Conservation (phyloP, 352 stramenopile species). For the Phytopythium ostracodes region DNA sequence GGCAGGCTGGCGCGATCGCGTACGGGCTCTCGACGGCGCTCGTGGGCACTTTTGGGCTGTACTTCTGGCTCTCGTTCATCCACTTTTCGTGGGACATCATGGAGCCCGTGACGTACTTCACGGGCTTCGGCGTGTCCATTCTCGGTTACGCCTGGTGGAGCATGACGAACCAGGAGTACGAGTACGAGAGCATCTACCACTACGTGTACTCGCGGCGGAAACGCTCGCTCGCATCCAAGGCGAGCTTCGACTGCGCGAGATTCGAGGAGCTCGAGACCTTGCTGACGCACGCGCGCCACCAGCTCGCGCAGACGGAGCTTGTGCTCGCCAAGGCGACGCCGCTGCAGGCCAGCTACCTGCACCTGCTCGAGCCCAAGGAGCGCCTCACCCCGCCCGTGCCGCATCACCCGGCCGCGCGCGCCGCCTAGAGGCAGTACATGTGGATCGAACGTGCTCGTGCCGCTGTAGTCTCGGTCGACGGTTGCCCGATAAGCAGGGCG, state of each 20-base stretch:
- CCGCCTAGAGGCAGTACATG: neutral
- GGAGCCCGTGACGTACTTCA: constrained; percentile 89
- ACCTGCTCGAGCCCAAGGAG: constrained; percentile 40
- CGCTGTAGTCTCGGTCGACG: neutral
- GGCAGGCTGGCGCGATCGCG: constrained; percentile 53
- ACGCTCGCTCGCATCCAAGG: constrained; percentile 44
- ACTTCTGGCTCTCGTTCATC: constrained; percentile 88
- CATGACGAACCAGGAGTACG: constrained; percentile 82
- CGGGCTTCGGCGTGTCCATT: constrained; percentile 74
- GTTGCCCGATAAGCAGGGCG: constrained; percentile 3
- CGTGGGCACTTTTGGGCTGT: constrained; percentile 74
- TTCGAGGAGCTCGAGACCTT: constrained; percentile 37
- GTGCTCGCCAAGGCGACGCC: constrained; percentile 65
- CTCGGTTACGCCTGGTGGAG: constrained; percentile 84
- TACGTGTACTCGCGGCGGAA: constrained; percentile 74
- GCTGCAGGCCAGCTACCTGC: constrained; percentile 65
- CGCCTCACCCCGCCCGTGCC: constrained; percentile 17
- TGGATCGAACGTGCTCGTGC: neutral
- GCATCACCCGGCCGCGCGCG: neutral
- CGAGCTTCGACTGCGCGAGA: constrained; percentile 52
- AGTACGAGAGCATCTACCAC: constrained; percentile 87
- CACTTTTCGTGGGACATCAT: constrained; percentile 91
- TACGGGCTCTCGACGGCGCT: constrained; percentile 57
- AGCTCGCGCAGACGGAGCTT: constrained; percentile 46
- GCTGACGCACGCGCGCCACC: constrained; percentile 28